phyloP scores from a whole-genome alignment of 1,284 basidiomycete species.

The Cerrena zonata region DNA sequence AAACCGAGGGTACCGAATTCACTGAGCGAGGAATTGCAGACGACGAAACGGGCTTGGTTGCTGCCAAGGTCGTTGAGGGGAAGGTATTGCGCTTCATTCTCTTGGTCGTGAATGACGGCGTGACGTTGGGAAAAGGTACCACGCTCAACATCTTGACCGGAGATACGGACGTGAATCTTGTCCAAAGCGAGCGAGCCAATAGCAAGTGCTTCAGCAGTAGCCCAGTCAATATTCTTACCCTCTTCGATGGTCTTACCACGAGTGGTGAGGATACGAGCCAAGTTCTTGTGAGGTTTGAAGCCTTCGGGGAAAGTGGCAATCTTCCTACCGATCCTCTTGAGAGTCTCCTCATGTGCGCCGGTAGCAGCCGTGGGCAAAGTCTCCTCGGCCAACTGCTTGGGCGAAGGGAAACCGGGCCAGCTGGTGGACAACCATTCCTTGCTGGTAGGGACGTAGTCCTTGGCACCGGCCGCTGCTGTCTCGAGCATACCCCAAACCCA shows the following conservation, averaged over 20 bases:
- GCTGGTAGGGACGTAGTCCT: conserved; percentile 89
- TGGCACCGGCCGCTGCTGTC: conserved; percentile 82
- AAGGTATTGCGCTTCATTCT: conserved; percentile 84
- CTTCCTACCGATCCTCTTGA: conserved; percentile 81
- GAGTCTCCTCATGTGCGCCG: conserved; percentile 72
- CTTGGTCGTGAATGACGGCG: conserved; percentile 94
- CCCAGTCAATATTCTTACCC: conserved; percentile 93
- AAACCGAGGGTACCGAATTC: conserved; percentile 96
- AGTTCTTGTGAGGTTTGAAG: conserved; percentile 89
- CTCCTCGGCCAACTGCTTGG: conserved; percentile 89
- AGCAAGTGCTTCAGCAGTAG: conserved; percentile 97
- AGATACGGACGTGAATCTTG: conserved; percentile 90
- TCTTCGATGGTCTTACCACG: conserved; percentile 89
- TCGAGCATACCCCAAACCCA: conserved; percentile 99
- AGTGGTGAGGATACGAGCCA: conserved; percentile 84
- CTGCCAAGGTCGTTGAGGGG: conserved; percentile 85
- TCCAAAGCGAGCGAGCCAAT: conserved; percentile 91
- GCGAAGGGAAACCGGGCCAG: conserved; percentile 98
- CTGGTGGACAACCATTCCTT: conserved; percentile 97
- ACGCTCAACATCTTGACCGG: conserved; percentile 98
- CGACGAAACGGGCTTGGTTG: conserved; percentile 85
- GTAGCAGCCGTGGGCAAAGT: conserved; percentile 87
- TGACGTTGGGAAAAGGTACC: conserved; percentile 99
- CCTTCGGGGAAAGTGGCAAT: conserved; percentile 82
- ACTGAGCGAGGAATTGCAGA: conserved; percentile 96